phyloP scores from a whole-genome alignment of 148 eudicot species.

The Tetragonia tetragonoides region DNA sequence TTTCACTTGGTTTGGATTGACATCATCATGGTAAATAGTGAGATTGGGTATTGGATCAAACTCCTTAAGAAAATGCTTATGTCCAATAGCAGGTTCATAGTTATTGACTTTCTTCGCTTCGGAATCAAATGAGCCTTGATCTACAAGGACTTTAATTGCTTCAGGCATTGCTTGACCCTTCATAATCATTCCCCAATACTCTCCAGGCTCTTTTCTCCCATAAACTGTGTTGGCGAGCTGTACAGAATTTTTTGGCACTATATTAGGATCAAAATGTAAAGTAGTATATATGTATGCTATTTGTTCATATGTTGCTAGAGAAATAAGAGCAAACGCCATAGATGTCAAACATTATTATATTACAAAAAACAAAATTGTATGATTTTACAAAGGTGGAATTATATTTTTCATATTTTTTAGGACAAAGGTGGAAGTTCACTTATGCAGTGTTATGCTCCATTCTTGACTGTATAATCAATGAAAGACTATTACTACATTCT shows the following conservation, averaged over 20 bases:
- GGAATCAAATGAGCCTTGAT: background rate
- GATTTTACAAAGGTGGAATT: too few species aligned
- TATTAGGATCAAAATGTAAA: too few species aligned
- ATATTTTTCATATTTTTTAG: too few species aligned
- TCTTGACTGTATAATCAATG: too few species aligned
- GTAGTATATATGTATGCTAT: too few species aligned
- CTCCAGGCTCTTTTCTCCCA: slow-evolving; percentile 15
- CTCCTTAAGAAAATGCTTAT: background rate
- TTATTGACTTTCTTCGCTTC: background rate
- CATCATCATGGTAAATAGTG: slow-evolving; percentile 19
- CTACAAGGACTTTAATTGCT: slow-evolving; percentile 29
- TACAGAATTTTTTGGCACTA: background rate
- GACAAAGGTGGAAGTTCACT: too few species aligned
- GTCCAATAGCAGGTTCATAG: background rate
- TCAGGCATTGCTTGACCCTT: slow-evolving; percentile 52
- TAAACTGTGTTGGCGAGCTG: slow-evolving; percentile 25
- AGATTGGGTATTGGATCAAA: slow-evolving; percentile 20
- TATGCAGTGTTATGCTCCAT: too few species aligned
- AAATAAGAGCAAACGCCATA: too few species aligned
- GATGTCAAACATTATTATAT: too few species aligned
- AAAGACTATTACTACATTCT: too few species aligned
- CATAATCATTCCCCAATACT: slow-evolving; percentile 50
- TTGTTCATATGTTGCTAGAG: too few species aligned
- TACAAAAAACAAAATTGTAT: too few species aligned
- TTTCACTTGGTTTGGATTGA: background rate